Percentiles rank a stretch among this genome's conserved stretches.
These are phyloP conservation scores for Trypanosoma conorhini DNA, from an alignment of 208 protist species.

Conservation along the genomic window DNA sequence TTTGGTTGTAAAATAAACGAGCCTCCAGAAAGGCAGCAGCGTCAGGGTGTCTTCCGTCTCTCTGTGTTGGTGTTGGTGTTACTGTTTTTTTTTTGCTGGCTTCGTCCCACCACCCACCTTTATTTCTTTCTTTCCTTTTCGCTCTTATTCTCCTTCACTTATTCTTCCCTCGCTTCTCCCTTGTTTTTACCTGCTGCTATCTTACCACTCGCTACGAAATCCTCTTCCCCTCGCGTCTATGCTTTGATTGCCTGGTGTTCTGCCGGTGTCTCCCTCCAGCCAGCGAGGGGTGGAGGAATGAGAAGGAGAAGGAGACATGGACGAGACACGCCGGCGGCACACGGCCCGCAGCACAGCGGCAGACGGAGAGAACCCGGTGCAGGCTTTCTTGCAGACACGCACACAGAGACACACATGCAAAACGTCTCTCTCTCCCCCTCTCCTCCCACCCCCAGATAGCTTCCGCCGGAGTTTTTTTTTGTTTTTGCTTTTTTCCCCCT, in stretches of 20 bases:
- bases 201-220: background rate
- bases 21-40: no score
- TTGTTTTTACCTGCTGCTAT: background rate
- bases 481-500: background rate
- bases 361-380: background rate
- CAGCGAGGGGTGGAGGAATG: background rate
- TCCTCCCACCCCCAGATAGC: background rate
- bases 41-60: no score
- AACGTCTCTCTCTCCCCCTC: background rate
- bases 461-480: background rate
- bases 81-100: no score
- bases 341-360: background rate
- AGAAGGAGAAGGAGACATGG: no score
- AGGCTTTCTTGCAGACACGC: background rate
- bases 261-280: background rate
- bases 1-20: background rate
- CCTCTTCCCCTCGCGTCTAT: background rate
- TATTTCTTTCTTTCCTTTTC: background rate
- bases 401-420: background rate
- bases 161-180: background rate
- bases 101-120: background rate
- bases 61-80: no score
- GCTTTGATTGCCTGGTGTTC: background rate
- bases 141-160: background rate
- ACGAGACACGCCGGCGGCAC: background rate